phyloP scores from a whole-genome alignment of 169 alveolate species.

The Theileria parva region DNA sequence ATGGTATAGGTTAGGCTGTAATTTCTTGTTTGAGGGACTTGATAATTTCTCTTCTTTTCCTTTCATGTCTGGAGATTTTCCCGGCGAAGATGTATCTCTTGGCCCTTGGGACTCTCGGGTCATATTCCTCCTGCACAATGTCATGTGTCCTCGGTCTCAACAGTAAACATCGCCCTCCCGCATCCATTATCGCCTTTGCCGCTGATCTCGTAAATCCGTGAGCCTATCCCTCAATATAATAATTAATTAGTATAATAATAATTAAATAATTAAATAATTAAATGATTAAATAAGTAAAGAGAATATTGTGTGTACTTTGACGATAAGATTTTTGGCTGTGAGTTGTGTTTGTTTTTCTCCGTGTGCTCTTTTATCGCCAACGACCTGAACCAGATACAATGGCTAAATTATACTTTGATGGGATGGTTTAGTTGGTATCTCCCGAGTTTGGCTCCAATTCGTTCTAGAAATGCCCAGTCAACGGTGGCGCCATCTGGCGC shows the following conservation, averaged over 20 bases:
- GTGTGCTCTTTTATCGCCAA: slow-evolving; percentile 55
- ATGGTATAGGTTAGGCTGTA: neutral
- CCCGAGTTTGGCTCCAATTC: slow-evolving; percentile 72
- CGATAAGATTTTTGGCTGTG: slow-evolving; percentile 69
- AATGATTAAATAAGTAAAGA: too few relatives aligned
- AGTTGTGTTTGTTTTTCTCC: slow-evolving; percentile 43
- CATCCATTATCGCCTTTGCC: slow-evolving; percentile 72
- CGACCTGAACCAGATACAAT: slow-evolving; percentile 8
- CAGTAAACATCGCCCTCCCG: slow-evolving; percentile 74
- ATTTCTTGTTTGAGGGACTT: slow-evolving; percentile 24
- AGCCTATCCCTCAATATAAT: slow-evolving; percentile 40
- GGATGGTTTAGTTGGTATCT: slow-evolving; percentile 74
- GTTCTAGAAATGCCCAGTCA: slow-evolving; percentile 76
- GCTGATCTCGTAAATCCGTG: slow-evolving; percentile 75
- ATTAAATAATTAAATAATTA: slow-evolving; percentile 29
- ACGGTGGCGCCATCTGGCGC: slow-evolving; percentile 67
- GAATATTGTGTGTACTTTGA: too few relatives aligned
- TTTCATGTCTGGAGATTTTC: slow-evolving; percentile 72
- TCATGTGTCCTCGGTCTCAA: slow-evolving; percentile 73
- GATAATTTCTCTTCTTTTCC: slow-evolving; percentile 44
- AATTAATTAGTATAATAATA: too few relatives aligned
- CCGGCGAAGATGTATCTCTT: slow-evolving; percentile 73
- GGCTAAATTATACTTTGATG: slow-evolving; percentile 61
- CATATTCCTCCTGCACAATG: slow-evolving; percentile 72
- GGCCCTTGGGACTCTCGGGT: slow-evolving; percentile 75